Evolutionary conservation across 2,329 filamentous ascomycete genomes (phyloP).

Genomic region (Didymella keratinophila): DNA sequence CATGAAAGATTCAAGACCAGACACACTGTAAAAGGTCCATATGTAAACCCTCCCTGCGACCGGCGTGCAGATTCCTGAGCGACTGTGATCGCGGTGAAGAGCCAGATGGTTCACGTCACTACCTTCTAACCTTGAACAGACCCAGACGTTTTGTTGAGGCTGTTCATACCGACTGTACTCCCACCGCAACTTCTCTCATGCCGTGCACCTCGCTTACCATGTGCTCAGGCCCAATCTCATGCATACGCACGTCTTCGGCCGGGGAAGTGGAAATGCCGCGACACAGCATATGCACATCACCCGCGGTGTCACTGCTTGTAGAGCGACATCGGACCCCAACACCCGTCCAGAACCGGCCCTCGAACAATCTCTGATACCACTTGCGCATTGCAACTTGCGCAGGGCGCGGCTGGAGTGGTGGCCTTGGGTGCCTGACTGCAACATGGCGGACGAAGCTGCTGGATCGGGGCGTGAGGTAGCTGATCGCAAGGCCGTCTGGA

Average conservation of each 20-base stretch:
- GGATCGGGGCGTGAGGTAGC: not conserved
- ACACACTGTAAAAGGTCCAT: not conserved
- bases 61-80: not conserved
- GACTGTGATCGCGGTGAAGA: not conserved
- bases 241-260: constrained; percentile 2
- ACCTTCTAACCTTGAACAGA: too few species aligned
- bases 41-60: not conserved
- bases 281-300: constrained; percentile 1
- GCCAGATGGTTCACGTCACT: too few species aligned
- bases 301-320: not conserved
- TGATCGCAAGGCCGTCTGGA: not conserved
- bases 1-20: not conserved
- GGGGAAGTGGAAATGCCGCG: constrained; percentile 1
- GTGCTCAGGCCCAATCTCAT: not conserved
- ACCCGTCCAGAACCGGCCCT: not conserved
- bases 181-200: not conserved
- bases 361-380: not conserved
- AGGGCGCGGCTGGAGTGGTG: not conserved
- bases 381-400: not conserved
- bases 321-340: not conserved
- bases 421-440: constrained; percentile 1
- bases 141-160: not conserved
- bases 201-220: not conserved
- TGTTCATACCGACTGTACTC: not conserved
- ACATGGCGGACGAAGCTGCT: not conserved